Conservation (phyloP, 257 asterid genomes). For the Plantago elongata region DNA sequence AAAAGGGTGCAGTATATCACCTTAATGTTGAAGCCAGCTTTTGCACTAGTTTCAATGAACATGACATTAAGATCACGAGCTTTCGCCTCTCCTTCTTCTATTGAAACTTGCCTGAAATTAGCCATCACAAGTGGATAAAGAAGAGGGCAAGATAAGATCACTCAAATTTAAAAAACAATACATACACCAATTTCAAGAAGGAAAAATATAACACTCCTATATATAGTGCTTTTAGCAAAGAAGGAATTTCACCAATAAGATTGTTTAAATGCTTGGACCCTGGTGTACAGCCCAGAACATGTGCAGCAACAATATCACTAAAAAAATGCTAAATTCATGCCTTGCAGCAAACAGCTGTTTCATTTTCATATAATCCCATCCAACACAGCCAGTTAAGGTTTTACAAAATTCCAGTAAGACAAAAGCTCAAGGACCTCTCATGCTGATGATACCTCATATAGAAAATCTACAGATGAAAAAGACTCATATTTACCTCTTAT, state of each 20-base stretch:
- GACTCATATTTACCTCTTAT: conserved; percentile 51
- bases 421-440: not conserved
- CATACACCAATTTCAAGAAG: no score
- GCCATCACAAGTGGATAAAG: conserved; percentile 2
- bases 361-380: not conserved
- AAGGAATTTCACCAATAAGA: no score
- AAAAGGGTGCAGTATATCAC: conserved; percentile 18
- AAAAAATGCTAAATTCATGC: not conserved
- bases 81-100: conserved; percentile 60
- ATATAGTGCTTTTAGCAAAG: no score
- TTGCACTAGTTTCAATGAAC: conserved; percentile 58
- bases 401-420: not conserved
- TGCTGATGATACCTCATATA: not conserved
- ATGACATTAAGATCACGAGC: conserved; percentile 49
- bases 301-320: not conserved
- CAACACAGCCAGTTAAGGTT: conserved; percentile 1
- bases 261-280: no score
- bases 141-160: not conserved
- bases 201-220: no score
- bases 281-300: not conserved
- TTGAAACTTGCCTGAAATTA: conserved; percentile 48
- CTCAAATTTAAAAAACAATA: no score
- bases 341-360: not conserved
- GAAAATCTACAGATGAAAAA: conserved; percentile 8
- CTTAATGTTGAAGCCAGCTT: conserved; percentile 64